phyloP scores from a whole-genome alignment of 106 monocot species.

The Platanthera zijinensis region DNA sequence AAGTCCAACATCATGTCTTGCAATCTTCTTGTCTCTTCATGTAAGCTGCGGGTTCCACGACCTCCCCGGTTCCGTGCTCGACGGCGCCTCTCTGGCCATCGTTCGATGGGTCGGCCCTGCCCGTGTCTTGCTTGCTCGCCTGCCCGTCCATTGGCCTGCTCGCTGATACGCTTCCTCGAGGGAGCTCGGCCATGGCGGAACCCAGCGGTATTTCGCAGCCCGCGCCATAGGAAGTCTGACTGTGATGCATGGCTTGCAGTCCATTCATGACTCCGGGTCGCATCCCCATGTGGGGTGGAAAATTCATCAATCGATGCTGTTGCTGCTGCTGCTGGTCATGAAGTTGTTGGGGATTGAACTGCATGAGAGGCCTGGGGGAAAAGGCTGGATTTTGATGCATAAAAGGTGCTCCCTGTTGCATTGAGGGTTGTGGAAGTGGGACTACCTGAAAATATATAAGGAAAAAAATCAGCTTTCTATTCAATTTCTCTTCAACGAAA shows the following conservation, averaged over 20 bases:
- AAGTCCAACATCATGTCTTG: conserved; percentile 9
- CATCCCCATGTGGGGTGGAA: conserved; percentile 41
- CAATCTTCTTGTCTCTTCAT: conserved; percentile 19
- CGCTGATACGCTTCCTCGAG: conserved; percentile 4
- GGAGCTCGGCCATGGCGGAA: conserved; percentile 2
- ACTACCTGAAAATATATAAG: conserved; percentile 28
- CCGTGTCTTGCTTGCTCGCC: conserved; percentile 25
- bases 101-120: conserved; percentile 7
- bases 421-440: conserved; percentile 39
- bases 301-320: conserved; percentile 24
- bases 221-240: conserved; percentile 19
- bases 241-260: conserved; percentile 10
- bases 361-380: conserved; percentile 34
- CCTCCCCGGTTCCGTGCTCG: conserved; percentile 24
- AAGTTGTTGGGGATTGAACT: conserved; percentile 39
- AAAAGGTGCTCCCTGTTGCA: conserved; percentile 43
- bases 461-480: not conserved
- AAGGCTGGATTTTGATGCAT: conserved; percentile 46
- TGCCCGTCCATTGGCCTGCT: conserved; percentile 17
- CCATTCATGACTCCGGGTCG: conserved; percentile 48
- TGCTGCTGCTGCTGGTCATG: conserved; percentile 41
- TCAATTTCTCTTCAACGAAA: too few relatives aligned
- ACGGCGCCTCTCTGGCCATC: conserved; percentile 29
- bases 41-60: conserved; percentile 11
- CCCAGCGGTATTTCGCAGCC: conserved; percentile 8